phyloP scores from a whole-genome alignment of 805 yeast species.

The Myxozyma monticola region DNA sequence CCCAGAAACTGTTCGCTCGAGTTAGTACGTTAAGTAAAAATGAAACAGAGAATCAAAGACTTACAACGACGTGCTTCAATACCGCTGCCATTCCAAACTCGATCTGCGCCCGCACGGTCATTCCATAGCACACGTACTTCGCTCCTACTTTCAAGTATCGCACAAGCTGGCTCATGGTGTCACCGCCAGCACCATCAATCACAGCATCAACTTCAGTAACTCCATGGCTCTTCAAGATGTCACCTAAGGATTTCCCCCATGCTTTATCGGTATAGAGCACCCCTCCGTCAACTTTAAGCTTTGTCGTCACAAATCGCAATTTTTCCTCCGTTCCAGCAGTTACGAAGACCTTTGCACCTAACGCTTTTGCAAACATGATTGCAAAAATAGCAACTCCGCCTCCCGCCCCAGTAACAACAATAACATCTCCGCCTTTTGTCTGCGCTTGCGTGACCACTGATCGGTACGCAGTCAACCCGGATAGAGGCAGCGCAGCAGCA shows the following conservation, averaged over 20 bases:
- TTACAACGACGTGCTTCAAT: conserved; percentile 21
- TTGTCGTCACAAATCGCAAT: conserved; percentile 16
- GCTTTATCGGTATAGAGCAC: conserved; percentile 20
- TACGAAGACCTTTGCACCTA: conserved; percentile 35
- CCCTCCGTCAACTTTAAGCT: conserved; percentile 26
- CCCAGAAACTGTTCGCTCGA: conserved; percentile 20
- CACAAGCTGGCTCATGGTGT: conserved; percentile 17
- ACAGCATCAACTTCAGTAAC: conserved; percentile 23
- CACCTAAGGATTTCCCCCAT: conserved; percentile 22
- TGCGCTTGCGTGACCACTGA: conserved; percentile 24
- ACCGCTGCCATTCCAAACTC: conserved; percentile 27
- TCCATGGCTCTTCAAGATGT: neutral
- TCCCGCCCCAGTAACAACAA: conserved; percentile 49
- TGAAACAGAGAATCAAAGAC: neutral
- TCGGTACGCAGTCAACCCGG: conserved; percentile 32
- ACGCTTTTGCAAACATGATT: conserved; percentile 36
- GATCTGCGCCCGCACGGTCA: conserved; percentile 27
- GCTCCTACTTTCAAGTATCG: conserved; percentile 17
- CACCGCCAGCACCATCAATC: conserved; percentile 33
- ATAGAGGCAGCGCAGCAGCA: conserved; percentile 32
- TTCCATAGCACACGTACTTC: conserved; percentile 29
- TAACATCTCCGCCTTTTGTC: conserved; percentile 13
- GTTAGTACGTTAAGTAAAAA: no score
- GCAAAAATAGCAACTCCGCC: conserved; percentile 61
- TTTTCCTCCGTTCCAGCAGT: conserved; percentile 29